Evolutionary conservation across 2,329 filamentous ascomycete genomes (phyloP).

Genomic region (Botrytis medusae): DNA sequence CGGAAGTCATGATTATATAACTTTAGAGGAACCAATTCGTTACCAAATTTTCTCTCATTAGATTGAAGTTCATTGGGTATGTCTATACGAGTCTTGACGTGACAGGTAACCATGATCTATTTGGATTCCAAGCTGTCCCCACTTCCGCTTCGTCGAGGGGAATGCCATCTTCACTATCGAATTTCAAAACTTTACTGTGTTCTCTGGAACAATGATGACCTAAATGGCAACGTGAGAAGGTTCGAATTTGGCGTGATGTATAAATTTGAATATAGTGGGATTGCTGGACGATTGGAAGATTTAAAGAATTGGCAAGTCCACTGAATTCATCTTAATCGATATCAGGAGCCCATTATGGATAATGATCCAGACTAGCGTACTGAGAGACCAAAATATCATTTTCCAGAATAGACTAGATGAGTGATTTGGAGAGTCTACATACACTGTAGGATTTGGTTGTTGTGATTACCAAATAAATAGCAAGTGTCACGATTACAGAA

Average conservation of each 20-base stretch:
- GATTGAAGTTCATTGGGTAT: neutral
- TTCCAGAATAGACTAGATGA: neutral
- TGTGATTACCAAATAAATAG: neutral
- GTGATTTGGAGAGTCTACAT: neutral
- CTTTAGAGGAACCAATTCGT: neutral
- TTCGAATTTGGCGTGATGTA: neutral
- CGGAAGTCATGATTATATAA: neutral
- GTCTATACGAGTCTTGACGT: neutral
- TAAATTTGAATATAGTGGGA: neutral
- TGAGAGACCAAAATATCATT: rapidly evolving
- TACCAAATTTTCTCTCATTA: neutral
- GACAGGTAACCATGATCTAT: neutral
- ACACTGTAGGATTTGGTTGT: neutral
- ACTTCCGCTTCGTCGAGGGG: neutral
- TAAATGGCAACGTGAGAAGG: neutral
- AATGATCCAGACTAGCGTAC: neutral
- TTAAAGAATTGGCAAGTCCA: neutral
- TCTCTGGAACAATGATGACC: neutral
- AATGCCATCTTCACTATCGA: neutral
- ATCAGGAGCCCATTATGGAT: neutral
- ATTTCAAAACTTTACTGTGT: neutral
- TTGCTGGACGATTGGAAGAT: neutral
- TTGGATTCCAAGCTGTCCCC: neutral
- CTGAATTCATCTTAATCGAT: neutral
- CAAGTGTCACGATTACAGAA: neutral